Evolutionary conservation across 768 basidiomycete genomes (phyloP), one percentile per base, ranked within the genome.

Genomic region (Boletus bicolor): DNA sequence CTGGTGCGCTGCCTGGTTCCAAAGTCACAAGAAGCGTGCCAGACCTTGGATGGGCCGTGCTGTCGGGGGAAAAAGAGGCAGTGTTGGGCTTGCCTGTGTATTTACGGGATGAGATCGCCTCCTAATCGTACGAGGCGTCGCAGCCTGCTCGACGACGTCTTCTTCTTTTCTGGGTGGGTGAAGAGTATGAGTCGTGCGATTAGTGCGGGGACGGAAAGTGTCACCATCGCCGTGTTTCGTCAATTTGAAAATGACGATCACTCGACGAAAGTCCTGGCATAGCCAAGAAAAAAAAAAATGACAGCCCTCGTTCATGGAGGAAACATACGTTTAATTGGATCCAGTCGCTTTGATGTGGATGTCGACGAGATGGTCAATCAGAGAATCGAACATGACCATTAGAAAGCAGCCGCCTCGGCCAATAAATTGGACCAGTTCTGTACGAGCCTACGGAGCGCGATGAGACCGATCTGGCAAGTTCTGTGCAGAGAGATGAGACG

Each of bases 381-480:
- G 32, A 44, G 6, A 30, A 32, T 12, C 30, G 44, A 19, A 45
- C 28, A 11, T 8, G 28, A 12, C 30, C 19, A 3, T 30, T 38
- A 36, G 52, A 28, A 44, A 30, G 34, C 51, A 15, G 36, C 12
- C n/a, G 17, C 35, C 5, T 24, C 19, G 4, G 12, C 14, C 19
- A 3, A n/a, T 7, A 19, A 28, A 42, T 19, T 5, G 4, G 39
- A 15, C 37, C 32, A 3, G 19, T 32, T 50, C 19, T 45, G 35
- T 50, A 35, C 19, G 17, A 30, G 49, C 19, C 36, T 19, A 14
- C 7, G 32, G 42, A 35, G 37, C 44, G 36, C 48, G 21, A 24
- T 17, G 45, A 28, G 42, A 49, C 57, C 7, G 42, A 54, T 60
- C 44, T 39, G 50, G 62, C 43, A 26, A 52, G 44, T 49, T 54